phyloP scores from a whole-genome alignment of 495 filamentous ascomycete species.

The Trichoderma gamsii region DNA sequence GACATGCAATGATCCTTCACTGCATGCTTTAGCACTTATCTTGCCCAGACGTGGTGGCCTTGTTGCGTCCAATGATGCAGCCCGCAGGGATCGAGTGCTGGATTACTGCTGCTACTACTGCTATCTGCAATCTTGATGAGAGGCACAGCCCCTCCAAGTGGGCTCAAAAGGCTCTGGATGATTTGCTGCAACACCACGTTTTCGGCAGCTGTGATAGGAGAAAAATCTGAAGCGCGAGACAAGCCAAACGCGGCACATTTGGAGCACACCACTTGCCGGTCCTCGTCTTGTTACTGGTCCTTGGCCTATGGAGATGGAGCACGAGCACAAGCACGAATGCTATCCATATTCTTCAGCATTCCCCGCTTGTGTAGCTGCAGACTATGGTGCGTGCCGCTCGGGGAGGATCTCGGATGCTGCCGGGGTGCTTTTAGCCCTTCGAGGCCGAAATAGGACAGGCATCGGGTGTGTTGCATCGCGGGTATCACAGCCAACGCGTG shows the following conservation, averaged over 20 bases:
- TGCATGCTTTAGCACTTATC: background rate
- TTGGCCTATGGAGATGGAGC: background rate
- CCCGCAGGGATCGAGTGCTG: background rate
- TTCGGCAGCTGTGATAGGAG: background rate
- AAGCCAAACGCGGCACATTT: background rate
- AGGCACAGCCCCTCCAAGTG: background rate
- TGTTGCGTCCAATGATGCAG: background rate
- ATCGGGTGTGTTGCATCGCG: background rate
- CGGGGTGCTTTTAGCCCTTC: slow-evolving; percentile 6
- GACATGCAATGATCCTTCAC: background rate
- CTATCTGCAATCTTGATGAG: background rate
- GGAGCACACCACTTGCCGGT: background rate
- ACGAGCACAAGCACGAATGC: background rate
- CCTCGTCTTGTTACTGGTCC: background rate
- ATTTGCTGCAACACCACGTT: background rate
- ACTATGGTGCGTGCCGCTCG: background rate
- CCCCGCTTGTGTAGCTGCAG: background rate
- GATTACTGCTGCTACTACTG: background rate
- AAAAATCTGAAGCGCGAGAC: background rate
- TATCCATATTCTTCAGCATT: background rate
- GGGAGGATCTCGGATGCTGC: slow-evolving; percentile 11
- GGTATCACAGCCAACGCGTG: background rate
- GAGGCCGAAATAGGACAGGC: background rate
- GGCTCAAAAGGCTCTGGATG: background rate
- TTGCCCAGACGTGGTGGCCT: background rate